Evolutionary conservation across 306 rosid genomes (phyloP).

Genomic region (Prunus fruticosa): DNA sequence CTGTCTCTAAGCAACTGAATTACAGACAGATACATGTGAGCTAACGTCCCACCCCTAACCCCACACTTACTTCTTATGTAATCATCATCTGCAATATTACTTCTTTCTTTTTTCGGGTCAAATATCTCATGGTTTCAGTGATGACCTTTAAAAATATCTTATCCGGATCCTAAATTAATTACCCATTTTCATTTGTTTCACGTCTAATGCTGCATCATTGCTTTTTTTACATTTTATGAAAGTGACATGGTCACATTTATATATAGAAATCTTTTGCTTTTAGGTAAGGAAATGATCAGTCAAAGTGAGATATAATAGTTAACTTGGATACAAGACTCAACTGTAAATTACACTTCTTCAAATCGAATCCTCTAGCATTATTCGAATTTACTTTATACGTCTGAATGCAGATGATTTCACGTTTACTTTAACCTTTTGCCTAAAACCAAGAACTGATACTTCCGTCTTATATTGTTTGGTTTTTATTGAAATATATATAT

Average conservation of each 20-base stretch:
- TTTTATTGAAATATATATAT: background rate
- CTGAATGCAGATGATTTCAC: background rate
- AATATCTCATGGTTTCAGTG: background rate
- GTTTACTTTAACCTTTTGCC: background rate
- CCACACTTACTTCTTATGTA: slow-evolving; percentile 30
- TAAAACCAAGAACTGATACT: background rate
- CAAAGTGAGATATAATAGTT: background rate
- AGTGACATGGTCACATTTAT: background rate
- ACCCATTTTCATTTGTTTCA: background rate
- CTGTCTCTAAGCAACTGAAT: slow-evolving; percentile 48
- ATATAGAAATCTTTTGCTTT: background rate
- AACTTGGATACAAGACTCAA: too few relatives aligned
- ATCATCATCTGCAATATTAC: slow-evolving; percentile 40
- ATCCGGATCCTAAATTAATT: background rate
- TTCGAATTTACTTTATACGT: background rate
- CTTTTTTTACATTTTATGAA: background rate
- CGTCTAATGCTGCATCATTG: background rate
- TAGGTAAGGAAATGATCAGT: background rate
- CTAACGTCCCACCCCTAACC: slow-evolving; percentile 68
- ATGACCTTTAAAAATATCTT: background rate
- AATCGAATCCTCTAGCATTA: too few relatives aligned
- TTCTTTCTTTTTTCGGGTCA: background rate
- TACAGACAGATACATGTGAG: slow-evolving; percentile 78
- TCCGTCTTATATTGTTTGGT: background rate
- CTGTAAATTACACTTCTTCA: too few relatives aligned